Evolutionary conservation across 768 basidiomycete species (phyloP).

Genomic region (Hericium rajendrae): DNA sequence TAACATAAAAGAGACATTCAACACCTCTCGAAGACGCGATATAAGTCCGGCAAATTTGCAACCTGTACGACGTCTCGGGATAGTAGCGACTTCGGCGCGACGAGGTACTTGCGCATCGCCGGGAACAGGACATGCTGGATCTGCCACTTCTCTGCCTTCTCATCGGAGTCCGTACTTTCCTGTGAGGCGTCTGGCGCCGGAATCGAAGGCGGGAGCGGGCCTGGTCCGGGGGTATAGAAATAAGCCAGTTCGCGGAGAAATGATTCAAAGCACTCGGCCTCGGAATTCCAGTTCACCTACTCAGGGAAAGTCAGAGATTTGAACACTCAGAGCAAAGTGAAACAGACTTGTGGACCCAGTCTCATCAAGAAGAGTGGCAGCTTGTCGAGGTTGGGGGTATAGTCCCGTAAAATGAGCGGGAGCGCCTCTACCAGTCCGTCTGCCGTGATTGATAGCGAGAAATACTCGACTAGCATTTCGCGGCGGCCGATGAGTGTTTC

Average conservation of each 20-base stretch:
- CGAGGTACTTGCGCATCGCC: slow-evolving; percentile 67
- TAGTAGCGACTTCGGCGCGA: slow-evolving; percentile 54
- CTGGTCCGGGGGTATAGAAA: slow-evolving; percentile 74
- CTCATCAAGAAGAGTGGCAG: slow-evolving; percentile 86
- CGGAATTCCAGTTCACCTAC: slow-evolving; percentile 84
- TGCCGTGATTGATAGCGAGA: slow-evolving; percentile 62
- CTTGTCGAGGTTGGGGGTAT: slow-evolving; percentile 85
- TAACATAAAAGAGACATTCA: too few species aligned
- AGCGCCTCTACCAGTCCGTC: slow-evolving; percentile 64
- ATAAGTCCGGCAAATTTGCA: slow-evolving; percentile 84
- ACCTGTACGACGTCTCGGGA: slow-evolving; percentile 77
- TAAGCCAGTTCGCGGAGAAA: slow-evolving; percentile 86
- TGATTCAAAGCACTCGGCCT: slow-evolving; percentile 75
- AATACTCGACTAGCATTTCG: slow-evolving; percentile 91
- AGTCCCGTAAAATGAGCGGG: slow-evolving; percentile 78
- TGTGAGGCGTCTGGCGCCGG: slow-evolving; percentile 1
- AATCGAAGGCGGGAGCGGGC: slow-evolving; percentile 19
- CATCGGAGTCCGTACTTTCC: background rate
- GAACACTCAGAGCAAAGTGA: background rate
- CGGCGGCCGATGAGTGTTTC: slow-evolving; percentile 49
- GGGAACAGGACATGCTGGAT: slow-evolving; percentile 89
- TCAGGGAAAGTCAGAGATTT: background rate
- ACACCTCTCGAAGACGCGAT: slow-evolving; percentile 91
- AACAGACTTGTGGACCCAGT: slow-evolving; percentile 75
- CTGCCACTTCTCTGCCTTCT: slow-evolving; percentile 62